Evolutionary conservation across 192 early-diverging fungal species (phyloP).

Genomic region (Umbelopsis sp.): DNA sequence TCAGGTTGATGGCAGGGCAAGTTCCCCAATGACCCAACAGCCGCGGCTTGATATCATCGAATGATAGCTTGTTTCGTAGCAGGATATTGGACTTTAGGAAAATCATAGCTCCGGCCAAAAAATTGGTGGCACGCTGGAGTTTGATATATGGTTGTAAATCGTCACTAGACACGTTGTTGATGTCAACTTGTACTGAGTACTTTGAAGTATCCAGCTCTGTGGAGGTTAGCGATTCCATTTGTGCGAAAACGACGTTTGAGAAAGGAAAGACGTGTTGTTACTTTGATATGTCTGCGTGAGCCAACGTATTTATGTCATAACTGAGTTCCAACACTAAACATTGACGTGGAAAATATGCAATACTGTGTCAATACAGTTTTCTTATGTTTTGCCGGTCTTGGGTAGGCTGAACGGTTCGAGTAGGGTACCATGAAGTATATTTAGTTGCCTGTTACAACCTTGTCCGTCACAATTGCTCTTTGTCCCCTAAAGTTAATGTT

Average conservation of each 20-base stretch:
- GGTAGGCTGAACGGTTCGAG: too few species aligned
- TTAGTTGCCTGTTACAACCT: too few species aligned
- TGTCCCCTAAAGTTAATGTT: too few species aligned
- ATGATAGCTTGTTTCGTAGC: slow-evolving; percentile 20
- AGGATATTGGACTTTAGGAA: slow-evolving; percentile 45
- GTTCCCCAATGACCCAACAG: slow-evolving; percentile 53
- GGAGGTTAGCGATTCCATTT: not conserved
- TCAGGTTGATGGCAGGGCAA: slow-evolving; percentile 46
- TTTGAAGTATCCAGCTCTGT: not conserved
- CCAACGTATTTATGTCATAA: not conserved
- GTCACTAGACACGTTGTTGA: not conserved
- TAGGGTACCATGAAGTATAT: too few species aligned
- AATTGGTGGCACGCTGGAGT: slow-evolving; percentile 40
- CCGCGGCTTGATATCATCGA: slow-evolving; percentile 44
- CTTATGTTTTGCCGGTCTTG: too few species aligned
- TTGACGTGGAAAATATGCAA: slow-evolving; percentile 13
- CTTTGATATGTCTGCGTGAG: too few species aligned
- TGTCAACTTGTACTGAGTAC: slow-evolving; percentile 7
- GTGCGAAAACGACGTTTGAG: not conserved
- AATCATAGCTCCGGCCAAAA: slow-evolving; percentile 48
- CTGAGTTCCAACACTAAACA: not conserved
- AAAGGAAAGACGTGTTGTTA: not conserved
- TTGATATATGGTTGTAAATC: slow-evolving; percentile 19
- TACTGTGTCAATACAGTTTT: not conserved
- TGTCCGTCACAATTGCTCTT: too few species aligned